Conservation (phyloP, 2,329 filamentous ascomycete genomes). For the Trichoderma aggressivum region DNA sequence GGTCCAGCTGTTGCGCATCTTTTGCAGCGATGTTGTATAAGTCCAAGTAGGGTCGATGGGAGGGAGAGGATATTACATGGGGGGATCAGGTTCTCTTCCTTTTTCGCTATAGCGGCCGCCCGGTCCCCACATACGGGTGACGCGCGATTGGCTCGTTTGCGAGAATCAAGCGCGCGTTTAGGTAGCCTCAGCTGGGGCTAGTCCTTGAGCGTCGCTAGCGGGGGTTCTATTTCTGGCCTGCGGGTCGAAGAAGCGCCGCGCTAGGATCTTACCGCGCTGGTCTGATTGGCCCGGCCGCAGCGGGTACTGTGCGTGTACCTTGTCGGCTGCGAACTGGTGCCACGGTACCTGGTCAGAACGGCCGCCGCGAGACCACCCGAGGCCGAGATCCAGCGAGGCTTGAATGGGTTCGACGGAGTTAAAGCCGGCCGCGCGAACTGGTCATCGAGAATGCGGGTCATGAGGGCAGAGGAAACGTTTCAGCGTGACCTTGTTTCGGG, state of each 20-base stretch:
- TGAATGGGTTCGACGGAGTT: background rate
- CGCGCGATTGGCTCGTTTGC: background rate
- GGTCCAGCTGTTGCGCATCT: background rate
- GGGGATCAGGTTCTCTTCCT: background rate
- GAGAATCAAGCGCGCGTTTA: constrained; percentile 21
- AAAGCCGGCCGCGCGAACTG: background rate
- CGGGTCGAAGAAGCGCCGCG: constrained; percentile 10
- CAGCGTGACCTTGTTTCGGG: background rate
- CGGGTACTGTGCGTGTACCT: background rate
- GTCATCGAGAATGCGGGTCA: background rate
- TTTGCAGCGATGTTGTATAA: background rate
- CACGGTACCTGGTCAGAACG: background rate
- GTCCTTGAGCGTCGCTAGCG: background rate
- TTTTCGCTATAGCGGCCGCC: background rate
- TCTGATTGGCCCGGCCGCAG: constrained; percentile 16
- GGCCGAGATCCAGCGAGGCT: background rate
- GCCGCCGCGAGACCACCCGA: background rate
- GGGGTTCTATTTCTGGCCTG: constrained; percentile 12
- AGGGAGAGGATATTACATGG: background rate
- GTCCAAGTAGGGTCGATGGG: background rate
- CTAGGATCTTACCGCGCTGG: constrained; percentile 20
- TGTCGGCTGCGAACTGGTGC: background rate
- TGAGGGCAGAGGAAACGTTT: constrained; percentile 12
- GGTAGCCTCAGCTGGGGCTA: background rate
- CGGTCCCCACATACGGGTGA: background rate